phyloP scores from a whole-genome alignment of 306 rosid species.

The Prunus persica region Prunus_persica_NCBIv2 NC_034009.1:11742001-11742500 shows the following conservation, averaged over 20 bases:
- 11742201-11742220: slow-evolving; percentile 54
- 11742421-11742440: too few species aligned
- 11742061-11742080: neutral
- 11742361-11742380: too few species aligned
- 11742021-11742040: neutral
- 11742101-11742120: neutral
- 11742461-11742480: too few species aligned
- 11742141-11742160: neutral
- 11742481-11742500: too few species aligned
- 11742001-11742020: neutral
- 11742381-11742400: too few species aligned
- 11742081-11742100: neutral
- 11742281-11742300: slow-evolving; percentile 62
- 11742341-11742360: too few species aligned
- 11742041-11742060: neutral
- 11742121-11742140: neutral
- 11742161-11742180: slow-evolving; percentile 44
- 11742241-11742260: slow-evolving; percentile 54
- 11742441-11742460: too few species aligned
- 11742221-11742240: slow-evolving; percentile 40
- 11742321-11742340: neutral
- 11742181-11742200: slow-evolving; percentile 50
- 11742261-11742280: slow-evolving; percentile 44
- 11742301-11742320: slow-evolving; percentile 60
- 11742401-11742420: too few species aligned